These are phyloP conservation scores for Bretschneidera sinensis DNA, from an alignment of 345 rosid species.

Conservation along the genomic window DNA sequence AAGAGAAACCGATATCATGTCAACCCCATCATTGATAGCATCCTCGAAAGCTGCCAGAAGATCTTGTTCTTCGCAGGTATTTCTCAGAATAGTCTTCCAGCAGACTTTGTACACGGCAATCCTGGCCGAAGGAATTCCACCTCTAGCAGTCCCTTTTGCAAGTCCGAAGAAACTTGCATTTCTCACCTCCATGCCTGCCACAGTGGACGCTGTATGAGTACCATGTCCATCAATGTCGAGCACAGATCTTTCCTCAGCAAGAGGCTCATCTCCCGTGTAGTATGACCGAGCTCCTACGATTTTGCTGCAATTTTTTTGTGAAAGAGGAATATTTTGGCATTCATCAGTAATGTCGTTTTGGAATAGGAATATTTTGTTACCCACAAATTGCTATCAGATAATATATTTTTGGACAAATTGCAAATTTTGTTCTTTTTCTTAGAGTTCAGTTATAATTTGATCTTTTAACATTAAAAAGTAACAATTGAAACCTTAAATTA, in stretches of 20 bases:
- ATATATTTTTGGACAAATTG: too few relatives aligned
- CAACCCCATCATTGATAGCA: constrained; percentile 33
- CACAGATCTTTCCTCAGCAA: constrained; percentile 17
- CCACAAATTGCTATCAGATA: too few relatives aligned
- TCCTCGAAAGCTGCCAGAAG: constrained; percentile 35
- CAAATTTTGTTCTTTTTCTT: too few relatives aligned
- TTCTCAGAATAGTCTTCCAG: constrained; percentile 7
- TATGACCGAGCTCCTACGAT: constrained; percentile 32
- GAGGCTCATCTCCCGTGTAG: background rate
- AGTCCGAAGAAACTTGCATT: constrained; percentile 22
- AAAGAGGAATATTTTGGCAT: too few relatives aligned
- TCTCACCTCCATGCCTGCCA: constrained; percentile 29
- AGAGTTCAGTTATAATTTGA: too few relatives aligned
- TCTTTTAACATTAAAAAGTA: too few relatives aligned
- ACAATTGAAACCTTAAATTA: too few relatives aligned
- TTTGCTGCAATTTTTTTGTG: constrained; percentile 24
- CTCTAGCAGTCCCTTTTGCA: constrained; percentile 24
- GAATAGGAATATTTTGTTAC: too few relatives aligned
- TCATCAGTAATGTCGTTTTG: too few relatives aligned
- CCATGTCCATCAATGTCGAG: constrained; percentile 39
- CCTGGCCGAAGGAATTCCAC: constrained; percentile 29
- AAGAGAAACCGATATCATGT: constrained; percentile 28
- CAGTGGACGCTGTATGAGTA: constrained; percentile 40
- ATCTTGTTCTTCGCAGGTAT: constrained; percentile 19
- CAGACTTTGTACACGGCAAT: constrained; percentile 31